Percentiles rank a stretch among this genome's conserved stretches.
Conservation (phyloP, 192 early-diverging fungal species). For the Backusella sp. region DNA sequence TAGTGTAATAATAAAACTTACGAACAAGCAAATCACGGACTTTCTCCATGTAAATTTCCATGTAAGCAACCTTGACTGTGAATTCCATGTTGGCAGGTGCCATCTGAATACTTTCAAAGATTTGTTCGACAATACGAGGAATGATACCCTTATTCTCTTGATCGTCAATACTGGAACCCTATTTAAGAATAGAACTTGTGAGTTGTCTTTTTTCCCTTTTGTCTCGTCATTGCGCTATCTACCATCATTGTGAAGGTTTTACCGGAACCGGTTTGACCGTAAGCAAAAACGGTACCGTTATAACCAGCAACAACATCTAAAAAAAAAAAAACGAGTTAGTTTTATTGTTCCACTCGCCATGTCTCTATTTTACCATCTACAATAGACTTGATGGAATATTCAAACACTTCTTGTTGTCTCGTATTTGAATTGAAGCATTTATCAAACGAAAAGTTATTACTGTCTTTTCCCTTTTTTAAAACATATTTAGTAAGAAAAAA, state of each 20-base stretch:
- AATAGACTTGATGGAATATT: slow-evolving; percentile 87
- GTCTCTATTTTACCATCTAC: slow-evolving; percentile 70
- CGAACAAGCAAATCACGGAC: slow-evolving; percentile 94
- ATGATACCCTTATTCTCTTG: slow-evolving; percentile 89
- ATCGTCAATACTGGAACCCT: slow-evolving; percentile 93
- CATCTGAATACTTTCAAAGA: slow-evolving; percentile 88
- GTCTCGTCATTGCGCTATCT: not conserved
- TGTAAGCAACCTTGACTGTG: slow-evolving; percentile 96
- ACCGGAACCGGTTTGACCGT: slow-evolving; percentile 97
- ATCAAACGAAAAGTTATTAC: slow-evolving; percentile 85
- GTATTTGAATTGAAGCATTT: slow-evolving; percentile 81
- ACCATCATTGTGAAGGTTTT: slow-evolving; percentile 96
- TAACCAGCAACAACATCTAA: slow-evolving; percentile 65
- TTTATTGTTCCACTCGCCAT: not conserved
- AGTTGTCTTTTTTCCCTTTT: not conserved
- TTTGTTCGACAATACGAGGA: slow-evolving; percentile 94
- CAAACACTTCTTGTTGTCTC: slow-evolving; percentile 82
- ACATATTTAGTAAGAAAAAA: not conserved
- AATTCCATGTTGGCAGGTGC: slow-evolving; percentile 95
- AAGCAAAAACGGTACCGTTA: slow-evolving; percentile 99
- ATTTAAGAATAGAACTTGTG: not conserved
- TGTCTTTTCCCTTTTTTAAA: slow-evolving; percentile 12
- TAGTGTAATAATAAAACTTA: slow-evolving; percentile 36
- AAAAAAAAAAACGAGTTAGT: not conserved
- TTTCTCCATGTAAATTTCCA: slow-evolving; percentile 99